Percentiles rank a stretch among this genome's conserved stretches.
Conservation (phyloP, 2,329 filamentous ascomycete species). For the Talaromyces sp. region DNA sequence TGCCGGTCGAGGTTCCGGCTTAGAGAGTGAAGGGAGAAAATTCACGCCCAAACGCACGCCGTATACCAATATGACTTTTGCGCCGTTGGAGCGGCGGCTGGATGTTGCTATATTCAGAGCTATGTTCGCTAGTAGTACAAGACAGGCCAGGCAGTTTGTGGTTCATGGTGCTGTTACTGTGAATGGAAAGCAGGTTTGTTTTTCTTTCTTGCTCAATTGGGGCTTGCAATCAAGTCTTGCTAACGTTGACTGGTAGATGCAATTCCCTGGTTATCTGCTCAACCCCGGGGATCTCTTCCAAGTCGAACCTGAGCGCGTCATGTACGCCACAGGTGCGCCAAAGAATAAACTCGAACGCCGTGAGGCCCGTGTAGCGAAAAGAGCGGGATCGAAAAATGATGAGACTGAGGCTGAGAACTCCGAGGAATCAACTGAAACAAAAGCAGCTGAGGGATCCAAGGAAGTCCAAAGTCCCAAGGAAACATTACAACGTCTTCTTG, state of each 20-base stretch:
- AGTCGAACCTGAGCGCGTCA: conserved; percentile 81
- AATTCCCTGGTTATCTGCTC: conserved; percentile 83
- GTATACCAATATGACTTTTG: conserved; percentile 95
- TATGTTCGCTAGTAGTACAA: conserved; percentile 86
- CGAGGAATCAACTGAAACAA: conserved; percentile 24
- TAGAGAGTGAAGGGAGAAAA: conserved; percentile 22
- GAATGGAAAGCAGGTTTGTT: conserved; percentile 83
- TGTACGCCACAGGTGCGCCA: conserved; percentile 77
- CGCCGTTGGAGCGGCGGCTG: conserved; percentile 81
- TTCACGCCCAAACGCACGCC: conserved; percentile 56
- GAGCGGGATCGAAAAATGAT: conserved; percentile 24
- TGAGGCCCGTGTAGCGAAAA: conserved; percentile 30
- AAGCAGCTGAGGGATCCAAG: conserved; percentile 27
- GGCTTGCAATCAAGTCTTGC: not conserved
- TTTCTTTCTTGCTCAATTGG: not conserved
- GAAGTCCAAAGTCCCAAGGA: conserved; percentile 42
- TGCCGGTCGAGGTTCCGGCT: conserved; percentile 70
- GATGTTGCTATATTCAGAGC: conserved; percentile 94
- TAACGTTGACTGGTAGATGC: conserved; percentile 62
- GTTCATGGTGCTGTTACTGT: conserved; percentile 91
- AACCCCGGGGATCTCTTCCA: conserved; percentile 99
- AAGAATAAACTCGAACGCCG: conserved; percentile 53
- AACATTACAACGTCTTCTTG: conserved; percentile 54
- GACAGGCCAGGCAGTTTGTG: conserved; percentile 91
- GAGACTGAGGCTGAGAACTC: conserved; percentile 26